Base-by-base conservation (phyloP, 306 rosid species). In the Luffa aegyptiaca region DNA sequence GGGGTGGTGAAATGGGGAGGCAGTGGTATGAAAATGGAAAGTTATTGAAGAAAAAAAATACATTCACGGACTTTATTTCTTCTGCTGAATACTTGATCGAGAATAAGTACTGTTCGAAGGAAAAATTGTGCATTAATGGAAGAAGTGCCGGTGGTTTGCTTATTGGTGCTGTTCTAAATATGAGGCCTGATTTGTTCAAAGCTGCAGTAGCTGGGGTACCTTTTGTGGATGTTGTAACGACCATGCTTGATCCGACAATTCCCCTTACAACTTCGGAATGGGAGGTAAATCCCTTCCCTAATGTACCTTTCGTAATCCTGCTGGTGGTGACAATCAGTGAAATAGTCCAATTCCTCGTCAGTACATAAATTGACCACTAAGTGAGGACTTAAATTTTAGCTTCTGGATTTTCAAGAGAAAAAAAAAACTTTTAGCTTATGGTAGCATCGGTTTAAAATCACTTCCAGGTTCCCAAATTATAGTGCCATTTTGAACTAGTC, bases 1-100 rank as follows among this genome's bases (percentile, higher is more conserved):
- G 98, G 39, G 98, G 98, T 81, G 97, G 97, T 82, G 98, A 95
- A 84, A 91, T 92, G 97, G 98, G 98, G 81, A 92, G 98, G 85
- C 91, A 87, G 88, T 95, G 98, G 97, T 95, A 95, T 79, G 97
- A 92, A 89, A 88, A 91, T 83, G 98, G 98, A 84, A 95, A 95
- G 85, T 81, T 91, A 26, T 77, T 92, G 86, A 92, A 89, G 87
- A 95, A 95, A 88, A 91, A 86, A 79, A 92, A 95, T 81, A 95
- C 97, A 44, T 94, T 92, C 84, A 92, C 93, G 6, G 97, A 95
- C 84, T 95, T 92, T 84, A 92, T 92, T 88, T 94, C 96, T 63
- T 88, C 85, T 77, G 98, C 98, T 56, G 97, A 95, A 81, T 87
- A 89, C 88, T 88, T 95, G 83, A 90, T 95, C 53, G 91, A 84